Base-by-base conservation (phyloP, 441 rosid genomes). In the Theobroma grandiflorum region DNA sequence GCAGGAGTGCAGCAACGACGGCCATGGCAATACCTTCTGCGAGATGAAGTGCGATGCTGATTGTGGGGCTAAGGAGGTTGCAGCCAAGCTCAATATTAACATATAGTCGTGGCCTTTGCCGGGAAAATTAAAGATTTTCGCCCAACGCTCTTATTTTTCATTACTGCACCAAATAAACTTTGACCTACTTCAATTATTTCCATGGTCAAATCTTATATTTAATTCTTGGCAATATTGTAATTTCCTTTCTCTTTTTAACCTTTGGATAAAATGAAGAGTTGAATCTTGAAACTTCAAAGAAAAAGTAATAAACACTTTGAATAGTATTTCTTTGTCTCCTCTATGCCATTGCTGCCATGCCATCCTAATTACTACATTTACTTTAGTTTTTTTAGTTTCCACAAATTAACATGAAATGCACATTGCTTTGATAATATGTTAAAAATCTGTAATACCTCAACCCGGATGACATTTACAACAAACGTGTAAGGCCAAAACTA, bases 31-130 rank as follows among this genome's bases (percentile, higher is more conserved):
- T 33, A 69, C 76, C 62, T 52, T 65, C 65, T 89, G 91, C 57
- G 89, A 86, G 76, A 83, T 86, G 89, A 89, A 77, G 80, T 86
- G 92, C 72, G 87, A 90, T 45, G 33, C 80, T 3, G 84, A 82
- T 43, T 86, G 92, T 67, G 31, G 77, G 16, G 71, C 84, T 42
- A 75, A 84, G 59, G 86, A 84, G 10, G 61, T 77, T 55, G 38
- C 22, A 45, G 31, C 58, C 9, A 20, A 55, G 42, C 20, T 77
- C 11, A 16, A 15, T 20, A 49, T 68, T n/a, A 18, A n/a, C 6
- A 0, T 62, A 14, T 62, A 62, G 67, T 62, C 31, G 66, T 15
- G 11, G 20, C 58, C n/a, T 2, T 6, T 18, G 8, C 20, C 0
- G 31, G 31, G 31, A 57, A n/a, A 31, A 57, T 20, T 31, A 57